Percentiles rank a stretch among this genome's conserved stretches.
phyloP scores from a whole-genome alignment of 805 yeast genomes.

The Wickerhamomyces bisporus region DNA sequence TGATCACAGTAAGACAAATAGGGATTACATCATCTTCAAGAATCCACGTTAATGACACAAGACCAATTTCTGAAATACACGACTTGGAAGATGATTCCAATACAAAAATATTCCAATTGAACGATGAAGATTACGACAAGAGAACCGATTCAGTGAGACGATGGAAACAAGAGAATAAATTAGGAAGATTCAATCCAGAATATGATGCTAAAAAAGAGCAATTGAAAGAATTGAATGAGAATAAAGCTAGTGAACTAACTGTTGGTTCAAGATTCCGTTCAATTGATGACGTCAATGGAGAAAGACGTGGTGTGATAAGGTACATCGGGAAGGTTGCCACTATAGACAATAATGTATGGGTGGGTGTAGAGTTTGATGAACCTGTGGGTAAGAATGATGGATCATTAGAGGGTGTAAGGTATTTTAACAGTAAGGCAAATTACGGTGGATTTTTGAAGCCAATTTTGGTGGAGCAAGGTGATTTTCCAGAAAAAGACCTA shows the following conservation, averaged over 20 bases:
- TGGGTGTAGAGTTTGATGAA: constrained; percentile 81
- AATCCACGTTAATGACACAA: constrained; percentile 53
- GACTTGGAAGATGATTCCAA: constrained; percentile 31
- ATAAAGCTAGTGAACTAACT: constrained; percentile 29
- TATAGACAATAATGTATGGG: constrained; percentile 59
- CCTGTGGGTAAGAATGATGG: constrained; percentile 90
- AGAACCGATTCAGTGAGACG: constrained; percentile 59
- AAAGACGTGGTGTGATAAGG: constrained; percentile 64
- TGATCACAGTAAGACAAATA: constrained; percentile 6
- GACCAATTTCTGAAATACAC: constrained; percentile 46
- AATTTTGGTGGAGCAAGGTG: constrained; percentile 60
- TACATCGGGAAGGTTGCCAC: constrained; percentile 66
- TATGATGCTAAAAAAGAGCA: constrained; percentile 28
- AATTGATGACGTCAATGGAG: constrained; percentile 37
- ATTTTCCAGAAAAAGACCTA: constrained; percentile 46
- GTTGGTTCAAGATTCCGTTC: constrained; percentile 54
- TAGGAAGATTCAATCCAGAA: constrained; percentile 70
- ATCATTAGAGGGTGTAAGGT: constrained; percentile 48
- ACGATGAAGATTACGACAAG: constrained; percentile 57
- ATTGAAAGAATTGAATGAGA: constrained; percentile 22
- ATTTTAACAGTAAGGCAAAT: constrained; percentile 50
- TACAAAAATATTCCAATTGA: constrained; percentile 39
- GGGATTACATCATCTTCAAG: constrained; percentile 37
- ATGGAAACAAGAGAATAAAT: constrained; percentile 66
- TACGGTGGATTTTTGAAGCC: constrained; percentile 84